Conservation (phyloP, 2,329 filamentous ascomycete genomes). For the Harringtonia aguacate region DNA sequence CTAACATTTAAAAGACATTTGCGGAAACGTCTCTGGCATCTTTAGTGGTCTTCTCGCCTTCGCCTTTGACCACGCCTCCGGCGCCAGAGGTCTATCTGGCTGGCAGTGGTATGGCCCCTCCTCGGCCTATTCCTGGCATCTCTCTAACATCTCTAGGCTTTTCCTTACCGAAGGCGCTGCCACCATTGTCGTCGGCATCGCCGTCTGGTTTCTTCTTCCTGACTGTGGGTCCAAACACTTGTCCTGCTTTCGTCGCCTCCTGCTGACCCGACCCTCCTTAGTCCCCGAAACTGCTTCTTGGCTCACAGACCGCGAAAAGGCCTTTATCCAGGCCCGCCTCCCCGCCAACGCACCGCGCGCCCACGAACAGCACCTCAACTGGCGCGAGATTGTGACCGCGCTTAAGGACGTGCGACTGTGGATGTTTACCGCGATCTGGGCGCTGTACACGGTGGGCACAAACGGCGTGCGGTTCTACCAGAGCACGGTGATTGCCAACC, state of each 20-base stretch:
- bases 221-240: constrained; percentile 35
- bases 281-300: constrained; percentile 32
- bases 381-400: constrained; percentile 24
- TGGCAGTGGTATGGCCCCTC: constrained; percentile 24
- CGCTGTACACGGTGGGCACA: constrained; percentile 33
- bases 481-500: constrained; percentile 27
- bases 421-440: constrained; percentile 35
- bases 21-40: no score
- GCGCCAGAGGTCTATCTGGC: constrained; percentile 22
- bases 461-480: constrained; percentile 31
- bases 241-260: background rate
- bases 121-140: background rate
- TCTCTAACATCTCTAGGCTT: no score
- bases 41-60: constrained; percentile 32
- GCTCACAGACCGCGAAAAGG: constrained; percentile 33
- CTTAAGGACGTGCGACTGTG: constrained; percentile 31
- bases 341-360: constrained; percentile 31
- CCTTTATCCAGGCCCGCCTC: constrained; percentile 35
- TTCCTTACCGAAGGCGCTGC: constrained; percentile 32
- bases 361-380: constrained; percentile 28
- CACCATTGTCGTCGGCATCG: constrained; percentile 33
- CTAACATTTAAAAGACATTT: no score
- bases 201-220: constrained; percentile 41
- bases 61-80: constrained; percentile 28
- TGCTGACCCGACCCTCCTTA: constrained; percentile 13